Evolutionary conservation across 176 grass and related monocot genomes (phyloP), one percentile per base, ranked within the genome.

Genomic region (Triticum turgidum): DNA sequence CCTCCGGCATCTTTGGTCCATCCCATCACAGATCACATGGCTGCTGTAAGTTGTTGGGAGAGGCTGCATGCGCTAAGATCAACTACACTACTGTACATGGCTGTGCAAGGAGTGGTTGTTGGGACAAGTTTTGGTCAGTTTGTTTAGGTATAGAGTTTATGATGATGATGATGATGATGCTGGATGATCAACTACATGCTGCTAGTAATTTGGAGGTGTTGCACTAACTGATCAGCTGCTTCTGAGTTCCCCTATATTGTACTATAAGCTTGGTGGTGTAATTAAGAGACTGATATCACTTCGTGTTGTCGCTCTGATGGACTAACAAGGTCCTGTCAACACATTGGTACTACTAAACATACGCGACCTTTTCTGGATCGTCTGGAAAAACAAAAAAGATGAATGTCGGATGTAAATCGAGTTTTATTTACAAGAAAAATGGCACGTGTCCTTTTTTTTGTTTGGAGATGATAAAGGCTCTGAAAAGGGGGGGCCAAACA

Each of bases 101-200:
- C 39, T 41, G 45, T 49, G 11, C 45, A 14, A 14, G 49, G 49
- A 2, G 49, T 52, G 5, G 13, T 5, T 17, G 51, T 18, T 54
- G 51, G 15, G 49, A 52, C 2, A 58, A 58, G 18, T 82, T 79
- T 63, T 80, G 78, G 76, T 71, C 37, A 9, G 81, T 72, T 41
- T 71, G 42, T 45, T 41, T 79, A 79, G 84, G 65, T 45, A 78
- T 51, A 85, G 39, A 56, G 71, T 32, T 51, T 27, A 7, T 41
- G 21, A 44, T 44, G 54, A 8, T 51, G 39, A 7, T 41, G 21
- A 44, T 32, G 54, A 8, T 51, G 39, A 14, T 45, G 56, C 69
- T 45, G 68, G 61, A 30, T 6, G 73, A 52, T 74, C 69, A 54
- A 45, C 59, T 44, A 14, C 10, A 32, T 45, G 8, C 17, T 21